Conservation (phyloP, 2,329 filamentous ascomycete genomes). For the Fonsecaea pugnacius region DNA sequence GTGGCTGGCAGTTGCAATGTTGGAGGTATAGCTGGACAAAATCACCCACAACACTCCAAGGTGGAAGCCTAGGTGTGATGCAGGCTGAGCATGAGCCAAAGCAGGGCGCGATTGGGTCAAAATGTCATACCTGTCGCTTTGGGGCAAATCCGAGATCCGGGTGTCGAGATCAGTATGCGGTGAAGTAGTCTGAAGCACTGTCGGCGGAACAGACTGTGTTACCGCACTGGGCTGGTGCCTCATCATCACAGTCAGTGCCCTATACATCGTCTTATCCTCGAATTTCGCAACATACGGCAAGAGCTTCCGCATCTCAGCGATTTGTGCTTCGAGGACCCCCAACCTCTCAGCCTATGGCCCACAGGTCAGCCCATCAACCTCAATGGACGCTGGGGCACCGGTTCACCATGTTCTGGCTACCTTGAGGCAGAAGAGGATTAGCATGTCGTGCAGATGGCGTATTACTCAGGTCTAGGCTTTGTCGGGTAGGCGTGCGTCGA, state of each 20-base stretch:
- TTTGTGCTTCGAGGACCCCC: constrained; percentile 16
- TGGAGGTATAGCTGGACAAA: constrained; percentile 39
- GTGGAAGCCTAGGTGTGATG: constrained; percentile 18
- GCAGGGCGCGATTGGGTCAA: background rate
- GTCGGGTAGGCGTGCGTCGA: constrained; percentile 2
- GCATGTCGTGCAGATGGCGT: background rate
- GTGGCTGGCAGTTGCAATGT: constrained; percentile 44
- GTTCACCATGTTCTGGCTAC: constrained; percentile 16
- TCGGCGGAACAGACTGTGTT: background rate
- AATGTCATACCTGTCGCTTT: background rate
- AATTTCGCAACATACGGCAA: constrained; percentile 12
- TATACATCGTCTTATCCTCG: background rate
- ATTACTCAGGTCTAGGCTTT: constrained; percentile 1
- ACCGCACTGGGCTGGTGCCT: constrained; percentile 11
- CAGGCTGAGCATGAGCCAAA: background rate
- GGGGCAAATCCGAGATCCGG: background rate
- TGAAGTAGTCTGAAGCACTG: background rate
- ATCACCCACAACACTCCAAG: constrained; percentile 11
- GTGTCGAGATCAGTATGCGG: background rate
- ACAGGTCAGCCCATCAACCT: background rate
- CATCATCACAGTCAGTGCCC: constrained; percentile 4
- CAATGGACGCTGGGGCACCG: background rate
- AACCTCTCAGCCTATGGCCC: constrained; percentile 24
- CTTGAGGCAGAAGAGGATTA: background rate
- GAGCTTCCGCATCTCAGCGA: constrained; percentile 15